A percentile compares a stretch with the other conserved stretches of the same genome.
Conservation (phyloP, 2,329 filamentous ascomycete species). For the Pseudopithomyces maydicus region DNA sequence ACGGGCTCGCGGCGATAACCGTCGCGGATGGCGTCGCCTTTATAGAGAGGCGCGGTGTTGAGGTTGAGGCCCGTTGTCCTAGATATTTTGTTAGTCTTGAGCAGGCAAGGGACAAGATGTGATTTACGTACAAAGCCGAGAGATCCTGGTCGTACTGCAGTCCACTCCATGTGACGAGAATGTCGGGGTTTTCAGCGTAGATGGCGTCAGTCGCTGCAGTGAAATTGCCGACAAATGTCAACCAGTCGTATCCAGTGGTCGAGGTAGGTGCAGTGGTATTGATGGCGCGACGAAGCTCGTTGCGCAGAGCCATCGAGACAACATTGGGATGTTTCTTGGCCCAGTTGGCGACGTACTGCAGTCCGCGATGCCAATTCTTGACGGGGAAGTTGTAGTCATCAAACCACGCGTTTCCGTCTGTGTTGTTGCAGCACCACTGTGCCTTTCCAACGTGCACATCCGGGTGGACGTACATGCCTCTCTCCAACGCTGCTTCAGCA, state of each 20-base stretch:
- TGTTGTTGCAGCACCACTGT: slow-evolving; percentile 41
- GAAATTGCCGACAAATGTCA: slow-evolving; percentile 48
- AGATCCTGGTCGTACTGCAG: slow-evolving; percentile 61
- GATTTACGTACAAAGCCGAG: slow-evolving; percentile 29
- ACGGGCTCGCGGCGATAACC: slow-evolving; percentile 50
- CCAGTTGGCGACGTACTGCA: slow-evolving; percentile 60
- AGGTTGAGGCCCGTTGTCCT: slow-evolving; percentile 43
- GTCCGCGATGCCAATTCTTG: slow-evolving; percentile 58
- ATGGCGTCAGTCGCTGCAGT: slow-evolving; percentile 55
- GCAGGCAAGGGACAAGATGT: not conserved
- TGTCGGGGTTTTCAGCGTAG: slow-evolving; percentile 58
- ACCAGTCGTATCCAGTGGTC: slow-evolving; percentile 36
- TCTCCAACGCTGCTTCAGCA: slow-evolving; percentile 29
- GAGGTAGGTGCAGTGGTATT: slow-evolving; percentile 22
- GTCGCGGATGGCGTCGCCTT: slow-evolving; percentile 49
- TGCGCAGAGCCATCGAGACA: slow-evolving; percentile 62
- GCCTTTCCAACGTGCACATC: slow-evolving; percentile 40
- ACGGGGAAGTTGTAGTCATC: slow-evolving; percentile 60
- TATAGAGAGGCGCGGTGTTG: slow-evolving; percentile 46
- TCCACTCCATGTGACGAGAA: slow-evolving; percentile 61
- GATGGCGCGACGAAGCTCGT: slow-evolving; percentile 56
- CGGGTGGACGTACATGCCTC: slow-evolving; percentile 37
- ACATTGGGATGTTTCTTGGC: slow-evolving; percentile 55
- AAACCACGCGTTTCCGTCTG: slow-evolving; percentile 66
- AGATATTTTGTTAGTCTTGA: not conserved